Evolutionary conservation across 441 rosid species (phyloP), one percentile per base, ranked within the genome.

Genomic region (Adansonia grandidieri): DNA sequence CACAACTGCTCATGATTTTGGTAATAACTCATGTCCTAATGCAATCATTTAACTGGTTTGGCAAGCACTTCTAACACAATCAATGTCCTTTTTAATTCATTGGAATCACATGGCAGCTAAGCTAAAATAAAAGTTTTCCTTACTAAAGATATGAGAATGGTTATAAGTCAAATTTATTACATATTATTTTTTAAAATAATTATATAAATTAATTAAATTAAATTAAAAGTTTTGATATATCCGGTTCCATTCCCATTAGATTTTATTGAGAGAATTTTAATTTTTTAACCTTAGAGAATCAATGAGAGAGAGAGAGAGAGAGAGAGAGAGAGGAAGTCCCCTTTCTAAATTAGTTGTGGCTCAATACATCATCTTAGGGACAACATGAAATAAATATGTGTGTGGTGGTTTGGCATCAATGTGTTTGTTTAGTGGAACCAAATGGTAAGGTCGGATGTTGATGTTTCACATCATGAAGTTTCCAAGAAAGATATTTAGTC

Each of bases 401-500:
- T 53, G 57, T 53, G 57, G 57, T 14, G 17, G 57, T 14, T n/a
- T 53, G 57, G 19, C 57, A 50, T 17, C 19, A 53, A 53, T 53
- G 19, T 40, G 44, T n/a, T 60, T 60, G 7, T 6, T 60, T 60
- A 4, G 42, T 61, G 42, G 40, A 61, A 24, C 65, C 65, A 61
- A 9, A 10, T 61, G 65, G 40, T 22, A 61, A 24, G 65, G 40
- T 22, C 14, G 65, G 80, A 44, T 78, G 78, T 66, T 76, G 69
- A 37, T 32, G 6, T 57, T 80, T 78, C 80, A 70, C 77, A 78
- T 81, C 77, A 76, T 67, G 71, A 57, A 65, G 19, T 65, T 56
- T 32, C 71, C 45, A 63, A 79, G 74, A 58, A 74, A 74, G 78
- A 54, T 67, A 0, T 57, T 8, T 11, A 2, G 73, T 66, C 45